Conservation (phyloP, 148 eudicot genomes). For the Rhododendron griersonianum region DNA sequence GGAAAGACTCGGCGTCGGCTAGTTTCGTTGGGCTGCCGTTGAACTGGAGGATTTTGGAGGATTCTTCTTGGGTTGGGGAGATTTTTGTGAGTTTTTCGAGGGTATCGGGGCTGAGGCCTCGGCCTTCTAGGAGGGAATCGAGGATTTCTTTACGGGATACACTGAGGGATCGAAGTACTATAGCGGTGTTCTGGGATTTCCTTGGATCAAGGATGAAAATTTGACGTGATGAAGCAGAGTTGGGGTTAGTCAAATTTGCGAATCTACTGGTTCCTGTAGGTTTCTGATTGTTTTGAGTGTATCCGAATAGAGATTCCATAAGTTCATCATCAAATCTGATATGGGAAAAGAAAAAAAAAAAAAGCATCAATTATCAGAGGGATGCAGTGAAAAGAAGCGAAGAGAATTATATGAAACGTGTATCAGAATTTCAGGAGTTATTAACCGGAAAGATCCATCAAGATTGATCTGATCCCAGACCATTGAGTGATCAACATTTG, state of each 20-base stretch:
- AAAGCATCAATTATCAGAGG: neutral
- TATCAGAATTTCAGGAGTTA: neutral
- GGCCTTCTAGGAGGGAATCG: conserved; percentile 36
- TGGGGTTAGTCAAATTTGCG: conserved; percentile 18
- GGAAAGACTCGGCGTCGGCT: conserved; percentile 61
- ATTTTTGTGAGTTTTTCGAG: conserved; percentile 46
- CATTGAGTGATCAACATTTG: conserved; percentile 42
- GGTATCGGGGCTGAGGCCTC: conserved; percentile 34
- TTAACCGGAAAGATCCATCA: conserved; percentile 37
- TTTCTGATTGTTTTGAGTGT: conserved; percentile 16
- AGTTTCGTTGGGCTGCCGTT: conserved; percentile 44
- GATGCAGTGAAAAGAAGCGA: neutral
- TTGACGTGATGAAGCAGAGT: conserved; percentile 14
- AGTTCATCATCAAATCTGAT: conserved; percentile 47
- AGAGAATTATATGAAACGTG: neutral
- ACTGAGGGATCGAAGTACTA: conserved; percentile 47
- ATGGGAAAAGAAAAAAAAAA: neutral
- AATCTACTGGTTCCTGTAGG: conserved; percentile 12
- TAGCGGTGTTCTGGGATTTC: conserved; percentile 57
- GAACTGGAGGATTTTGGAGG: conserved; percentile 38
- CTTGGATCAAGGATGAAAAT: conserved; percentile 48
- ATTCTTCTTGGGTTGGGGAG: conserved; percentile 50
- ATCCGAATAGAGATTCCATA: conserved; percentile 45
- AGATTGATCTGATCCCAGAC: conserved; percentile 40
- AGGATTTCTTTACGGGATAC: conserved; percentile 36